These are phyloP conservation scores for Nannochloris sp. DNA, from an alignment of 139 green algal genomes.

Conservation along the genomic window DNA sequence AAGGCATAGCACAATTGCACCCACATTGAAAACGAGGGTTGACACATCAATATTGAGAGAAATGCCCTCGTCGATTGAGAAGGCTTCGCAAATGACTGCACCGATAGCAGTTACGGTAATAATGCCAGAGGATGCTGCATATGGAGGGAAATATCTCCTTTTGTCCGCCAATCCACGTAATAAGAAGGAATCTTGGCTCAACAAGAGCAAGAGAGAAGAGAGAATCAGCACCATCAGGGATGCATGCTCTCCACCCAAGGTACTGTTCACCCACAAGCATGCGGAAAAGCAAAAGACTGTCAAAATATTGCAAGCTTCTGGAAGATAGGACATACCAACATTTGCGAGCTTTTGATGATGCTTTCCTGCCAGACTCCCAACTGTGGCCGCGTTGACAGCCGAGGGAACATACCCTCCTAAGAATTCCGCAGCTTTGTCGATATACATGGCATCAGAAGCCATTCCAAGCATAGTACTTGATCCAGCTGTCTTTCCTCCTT, in stretches of 20 bases:
- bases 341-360: slow-evolving; percentile 30
- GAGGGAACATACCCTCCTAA: slow-evolving; percentile 37
- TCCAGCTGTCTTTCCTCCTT: not conserved
- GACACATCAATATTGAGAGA: not conserved
- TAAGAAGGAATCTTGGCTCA: slow-evolving; percentile 65
- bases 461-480: not conserved
- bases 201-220: slow-evolving; percentile 71
- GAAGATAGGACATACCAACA: slow-evolving; percentile 42
- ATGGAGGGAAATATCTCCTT: slow-evolving; percentile 62
- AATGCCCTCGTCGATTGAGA: not conserved
- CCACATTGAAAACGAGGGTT: slow-evolving; percentile 1
- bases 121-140: slow-evolving; percentile 10
- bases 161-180: slow-evolving; percentile 42
- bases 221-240: slow-evolving; percentile 38
- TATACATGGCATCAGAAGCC: slow-evolving; percentile 6
- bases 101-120: not conserved
- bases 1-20: not conserved
- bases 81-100: not conserved
- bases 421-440: slow-evolving; percentile 29
- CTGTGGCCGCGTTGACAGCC: not conserved
- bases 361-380: not conserved
- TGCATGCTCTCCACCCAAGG: slow-evolving; percentile 23
- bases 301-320: slow-evolving; percentile 58
- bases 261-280: slow-evolving; percentile 53
- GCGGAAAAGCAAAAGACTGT: slow-evolving; percentile 62